A percentile compares a stretch with the other conserved stretches of the same genome.
These are phyloP conservation scores for Tolypocladium capitatum DNA, from an alignment of 2,329 filamentous ascomycete species.

Conservation along the genomic window DNA sequence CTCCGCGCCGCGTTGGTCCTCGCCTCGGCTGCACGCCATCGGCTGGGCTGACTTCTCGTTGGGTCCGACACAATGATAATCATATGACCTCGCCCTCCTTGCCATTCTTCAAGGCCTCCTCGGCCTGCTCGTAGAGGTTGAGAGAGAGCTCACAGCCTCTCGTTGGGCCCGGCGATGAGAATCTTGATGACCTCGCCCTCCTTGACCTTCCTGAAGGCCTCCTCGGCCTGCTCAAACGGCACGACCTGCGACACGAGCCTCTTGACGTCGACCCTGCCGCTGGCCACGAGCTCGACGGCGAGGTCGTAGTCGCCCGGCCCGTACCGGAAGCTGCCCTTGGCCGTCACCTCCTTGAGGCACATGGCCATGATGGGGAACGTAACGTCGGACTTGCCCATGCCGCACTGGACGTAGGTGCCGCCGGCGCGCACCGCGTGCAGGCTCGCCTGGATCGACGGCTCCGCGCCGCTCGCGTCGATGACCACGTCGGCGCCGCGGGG, in stretches of 20 bases:
- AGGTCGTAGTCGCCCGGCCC: conserved; percentile 76
- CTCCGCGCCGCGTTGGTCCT: neutral
- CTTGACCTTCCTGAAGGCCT: conserved; percentile 79
- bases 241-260: conserved; percentile 67
- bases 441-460: conserved; percentile 62
- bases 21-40: neutral
- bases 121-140: conserved; percentile 52
- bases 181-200: conserved; percentile 66
- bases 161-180: conserved; percentile 51
- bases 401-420: conserved; percentile 71
- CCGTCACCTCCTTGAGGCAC: conserved; percentile 78
- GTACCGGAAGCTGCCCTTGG: conserved; percentile 84
- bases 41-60: conserved; percentile 20
- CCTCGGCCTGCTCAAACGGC: conserved; percentile 67
- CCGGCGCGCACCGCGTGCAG: conserved; percentile 59
- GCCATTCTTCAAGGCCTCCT: conserved; percentile 76
- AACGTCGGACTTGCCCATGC: conserved; percentile 82
- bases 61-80: conserved; percentile 52
- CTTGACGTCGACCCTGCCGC: conserved; percentile 67
- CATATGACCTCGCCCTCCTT: conserved; percentile 71
- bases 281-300: conserved; percentile 62
- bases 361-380: conserved; percentile 84
- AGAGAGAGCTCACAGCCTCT: neutral
- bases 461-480: conserved; percentile 69
- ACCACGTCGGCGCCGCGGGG: conserved; percentile 59